Base-by-base conservation (phyloP, 176 grass and related monocot species). In the Chloris gayana region DNA sequence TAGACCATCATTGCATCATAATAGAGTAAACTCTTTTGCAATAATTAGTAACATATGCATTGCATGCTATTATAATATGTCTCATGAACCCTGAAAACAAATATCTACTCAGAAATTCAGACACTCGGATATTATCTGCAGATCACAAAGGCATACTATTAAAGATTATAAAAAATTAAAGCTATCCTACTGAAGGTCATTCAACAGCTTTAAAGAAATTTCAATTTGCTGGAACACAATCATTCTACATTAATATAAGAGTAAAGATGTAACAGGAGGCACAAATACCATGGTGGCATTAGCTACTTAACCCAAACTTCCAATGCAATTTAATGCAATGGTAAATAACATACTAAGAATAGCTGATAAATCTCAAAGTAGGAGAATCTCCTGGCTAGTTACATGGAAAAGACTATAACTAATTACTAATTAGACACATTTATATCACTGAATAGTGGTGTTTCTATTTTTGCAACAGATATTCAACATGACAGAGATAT, bases 401-500 rank as follows among this genome's bases (percentile, higher is more conserved):
- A 45, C 19, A 58, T 58, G 10, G 18, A 9, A 64, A 71, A 54
- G 51, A 54, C 5, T 54, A 57, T 57, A 57, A 25, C 54, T 57
- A 10, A n/a, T 31, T 24, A 25, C 54, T 57, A 10, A n/a, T 31
- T 24, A 21, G 59, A 27, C 15, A 78, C 29, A 73, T 39, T 37
- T 35, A 38, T n/a, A 88, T 41, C 59, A 89, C n/a, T 64, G 58
- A 49, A 67, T 70, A 70, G 35, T 70, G 70, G 13, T 31, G 4
- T 19, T 61, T 50, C 42, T 83, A 62, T 50, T 67, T 77, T 24
- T 80, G 70, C 45, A 21, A 15, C 82, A 94, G 92, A 75, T 68
- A 51, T 82, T 94, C 31, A 94, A 94, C 67, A 81, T 90, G 86
- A 89, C 92, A 67, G 92, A 94, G 49, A 94, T 91, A 68, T 91